phyloP scores from a whole-genome alignment of 2,329 filamentous ascomycete species.

The Verruconis gallopava region DNA sequence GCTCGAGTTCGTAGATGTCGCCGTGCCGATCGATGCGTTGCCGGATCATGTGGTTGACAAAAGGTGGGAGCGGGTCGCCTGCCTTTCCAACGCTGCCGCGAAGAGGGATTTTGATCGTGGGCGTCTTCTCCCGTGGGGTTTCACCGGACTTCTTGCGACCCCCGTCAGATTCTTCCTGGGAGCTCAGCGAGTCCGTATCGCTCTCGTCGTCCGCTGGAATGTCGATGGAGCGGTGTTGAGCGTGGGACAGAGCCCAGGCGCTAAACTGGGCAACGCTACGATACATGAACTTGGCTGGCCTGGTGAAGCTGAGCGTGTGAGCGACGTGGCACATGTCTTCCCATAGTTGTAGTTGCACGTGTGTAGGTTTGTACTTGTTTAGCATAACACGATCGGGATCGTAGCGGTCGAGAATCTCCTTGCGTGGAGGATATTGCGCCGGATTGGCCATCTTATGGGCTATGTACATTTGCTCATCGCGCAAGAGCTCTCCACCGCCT shows the following conservation, averaged over 20 bases:
- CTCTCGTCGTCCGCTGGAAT: conserved; percentile 73
- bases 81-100: conserved; percentile 55
- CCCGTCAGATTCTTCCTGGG: background rate
- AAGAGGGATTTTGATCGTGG: background rate
- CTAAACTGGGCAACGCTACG: conserved; percentile 85
- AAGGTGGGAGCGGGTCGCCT: conserved; percentile 68
- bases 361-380: conserved; percentile 62
- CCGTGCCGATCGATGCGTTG: conserved; percentile 75
- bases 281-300: conserved; percentile 95
- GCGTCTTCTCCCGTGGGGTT: background rate
- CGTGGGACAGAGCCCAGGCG: conserved; percentile 75
- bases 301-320: conserved; percentile 86
- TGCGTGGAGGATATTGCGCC: conserved; percentile 52
- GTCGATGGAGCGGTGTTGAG: conserved; percentile 67
- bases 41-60: conserved; percentile 80
- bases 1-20: conserved; percentile 53
- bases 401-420: conserved; percentile 45
- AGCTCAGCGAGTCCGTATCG: conserved; percentile 28
- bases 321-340: conserved; percentile 88
- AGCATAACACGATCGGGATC: conserved; percentile 43
- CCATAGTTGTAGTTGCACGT: conserved; percentile 93
- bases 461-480: conserved; percentile 89
- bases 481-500: conserved; percentile 76
- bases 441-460: conserved; percentile 92
- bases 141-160: conserved; percentile 9